Percentiles rank a stretch among this genome's conserved stretches.
These are phyloP conservation scores for Phytophthora sp. DNA, from an alignment of 352 stramenopile species.

Conservation along the genomic window DNA sequence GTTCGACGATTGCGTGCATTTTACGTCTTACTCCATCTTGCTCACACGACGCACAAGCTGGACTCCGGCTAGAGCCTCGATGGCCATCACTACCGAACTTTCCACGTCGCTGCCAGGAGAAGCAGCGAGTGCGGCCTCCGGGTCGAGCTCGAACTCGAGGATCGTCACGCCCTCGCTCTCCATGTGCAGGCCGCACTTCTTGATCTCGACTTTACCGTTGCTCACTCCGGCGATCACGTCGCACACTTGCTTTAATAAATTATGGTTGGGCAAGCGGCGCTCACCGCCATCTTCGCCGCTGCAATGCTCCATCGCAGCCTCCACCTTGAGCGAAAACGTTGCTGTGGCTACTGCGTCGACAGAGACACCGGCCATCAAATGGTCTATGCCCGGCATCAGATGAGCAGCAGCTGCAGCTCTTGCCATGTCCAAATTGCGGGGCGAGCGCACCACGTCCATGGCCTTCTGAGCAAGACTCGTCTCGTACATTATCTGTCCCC, in stretches of 20 bases:
- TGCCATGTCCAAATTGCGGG: slow-evolving; percentile 41
- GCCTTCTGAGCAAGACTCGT: slow-evolving; percentile 59
- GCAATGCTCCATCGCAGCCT: slow-evolving; percentile 55
- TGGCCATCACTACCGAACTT: slow-evolving; percentile 45
- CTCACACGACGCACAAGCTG: slow-evolving; percentile 47
- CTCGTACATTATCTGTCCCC: slow-evolving; percentile 82
- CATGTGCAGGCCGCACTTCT: slow-evolving; percentile 80
- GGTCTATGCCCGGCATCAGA: slow-evolving; percentile 40
- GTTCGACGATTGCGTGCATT: not conserved
- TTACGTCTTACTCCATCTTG: slow-evolving; percentile 27
- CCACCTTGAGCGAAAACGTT: slow-evolving; percentile 72
- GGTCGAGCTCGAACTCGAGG: slow-evolving; percentile 78
- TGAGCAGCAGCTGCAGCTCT: slow-evolving; percentile 22
- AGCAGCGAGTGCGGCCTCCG: slow-evolving; percentile 36
- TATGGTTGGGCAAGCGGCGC: slow-evolving; percentile 77
- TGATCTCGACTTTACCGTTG: slow-evolving; percentile 75
- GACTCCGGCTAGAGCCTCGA: slow-evolving; percentile 51
- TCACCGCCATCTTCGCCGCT: slow-evolving; percentile 51
- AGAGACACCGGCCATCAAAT: slow-evolving; percentile 33
- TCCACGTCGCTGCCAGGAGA: slow-evolving; percentile 33
- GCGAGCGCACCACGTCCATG: slow-evolving; percentile 60
- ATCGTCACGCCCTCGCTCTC: slow-evolving; percentile 75
- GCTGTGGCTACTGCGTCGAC: slow-evolving; percentile 25
- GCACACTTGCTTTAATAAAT: slow-evolving; percentile 87
- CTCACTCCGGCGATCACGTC: slow-evolving; percentile 73